Evolutionary conservation across 371 early-diverging fungal genomes (phyloP), one percentile per base, ranked within the genome.

Genomic region (Homolaphlyctis polyrhiza): DNA sequence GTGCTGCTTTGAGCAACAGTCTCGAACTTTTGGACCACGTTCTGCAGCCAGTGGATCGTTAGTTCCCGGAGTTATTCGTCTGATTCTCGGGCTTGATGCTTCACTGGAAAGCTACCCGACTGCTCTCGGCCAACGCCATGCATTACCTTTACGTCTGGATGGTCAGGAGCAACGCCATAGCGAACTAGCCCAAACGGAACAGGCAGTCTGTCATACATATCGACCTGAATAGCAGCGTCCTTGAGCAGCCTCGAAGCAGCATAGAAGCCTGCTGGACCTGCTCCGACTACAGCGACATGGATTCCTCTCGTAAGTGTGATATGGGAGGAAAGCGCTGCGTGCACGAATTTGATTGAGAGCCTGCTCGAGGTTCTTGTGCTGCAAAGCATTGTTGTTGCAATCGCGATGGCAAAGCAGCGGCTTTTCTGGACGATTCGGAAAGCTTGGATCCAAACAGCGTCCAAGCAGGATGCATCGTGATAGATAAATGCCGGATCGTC

Each of bases 141-240:
- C 48, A 48, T n/a, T 45, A 91, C 91, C 85, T 97, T 96, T 30
- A 97, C 97, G 74, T 95, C 98, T 2, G 92, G 93, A 71, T 99
- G 98, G 74, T 97, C 97, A 2, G 99, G 97, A n/a, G 99, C 97
- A 3, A 99, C 98, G 33, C 98, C 97, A 72, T 86, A 96, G 1
- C 96, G 87, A 16, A 94, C 94, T 29, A 97, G 82, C 0, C 99
- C 98, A 73, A 89, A 91, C 8, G 97, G 97, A 0, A 90, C 82
- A 1, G 95, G 72, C 0, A 90, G 75, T 27, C 79, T 77, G 68
- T 98, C 99, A 67, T 86, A 91, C 78, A 99, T 89, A 72, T 97
- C 95, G 39, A 97, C 72, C 14, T 72, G 61, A 0, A 80, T 75
- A 43, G 80, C 74, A 27, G 78, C 61, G 39, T 79, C 73, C 65